Evolutionary conservation across 2,329 filamentous ascomycete genomes (phyloP).

Genomic region (Exserohilum turcica): DNA sequence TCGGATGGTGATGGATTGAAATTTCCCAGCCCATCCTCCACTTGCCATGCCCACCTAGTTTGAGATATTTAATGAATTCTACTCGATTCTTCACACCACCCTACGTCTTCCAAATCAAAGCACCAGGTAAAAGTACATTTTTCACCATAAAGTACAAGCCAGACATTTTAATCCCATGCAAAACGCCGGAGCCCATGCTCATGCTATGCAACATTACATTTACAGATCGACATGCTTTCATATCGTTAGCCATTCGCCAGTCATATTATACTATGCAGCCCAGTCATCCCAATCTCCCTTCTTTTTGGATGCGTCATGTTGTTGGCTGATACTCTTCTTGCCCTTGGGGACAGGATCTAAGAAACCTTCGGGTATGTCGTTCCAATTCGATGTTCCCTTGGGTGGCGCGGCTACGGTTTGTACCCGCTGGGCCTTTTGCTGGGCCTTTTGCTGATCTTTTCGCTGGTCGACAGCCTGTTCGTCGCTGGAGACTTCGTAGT

Average conservation of each 20-base stretch:
- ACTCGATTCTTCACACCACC: too few relatives aligned
- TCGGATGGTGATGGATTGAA: too few relatives aligned
- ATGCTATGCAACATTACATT: slow-evolving; percentile 21
- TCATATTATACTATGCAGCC: slow-evolving; percentile 6
- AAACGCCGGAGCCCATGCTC: slow-evolving; percentile 12
- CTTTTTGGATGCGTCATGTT: slow-evolving; percentile 33
- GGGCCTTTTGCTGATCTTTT: too few relatives aligned
- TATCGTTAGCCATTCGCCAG: slow-evolving; percentile 3
- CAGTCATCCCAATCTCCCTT: slow-evolving; percentile 43
- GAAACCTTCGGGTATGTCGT: slow-evolving; percentile 56
- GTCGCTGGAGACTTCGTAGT: slow-evolving; percentile 41
- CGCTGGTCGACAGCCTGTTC: slow-evolving; percentile 35
- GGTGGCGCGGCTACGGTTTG: slow-evolving; percentile 17
- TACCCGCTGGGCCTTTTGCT: slow-evolving; percentile 21
- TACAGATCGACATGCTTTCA: slow-evolving; percentile 21
- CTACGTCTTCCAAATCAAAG: too few relatives aligned
- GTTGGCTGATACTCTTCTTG: slow-evolving; percentile 34
- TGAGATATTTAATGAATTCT: too few relatives aligned
- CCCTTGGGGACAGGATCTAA: slow-evolving; percentile 35
- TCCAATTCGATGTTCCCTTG: slow-evolving; percentile 51
- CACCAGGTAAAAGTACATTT: too few relatives aligned
- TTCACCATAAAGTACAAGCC: too few relatives aligned
- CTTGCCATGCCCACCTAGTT: too few relatives aligned
- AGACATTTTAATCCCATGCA: not conserved
- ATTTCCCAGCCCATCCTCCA: too few relatives aligned